A percentile compares a stretch with the other conserved stretches of the same genome.
Evolutionary conservation across 2,329 filamentous ascomycete genomes (phyloP).

Genomic region (Xylaria sp.): DNA sequence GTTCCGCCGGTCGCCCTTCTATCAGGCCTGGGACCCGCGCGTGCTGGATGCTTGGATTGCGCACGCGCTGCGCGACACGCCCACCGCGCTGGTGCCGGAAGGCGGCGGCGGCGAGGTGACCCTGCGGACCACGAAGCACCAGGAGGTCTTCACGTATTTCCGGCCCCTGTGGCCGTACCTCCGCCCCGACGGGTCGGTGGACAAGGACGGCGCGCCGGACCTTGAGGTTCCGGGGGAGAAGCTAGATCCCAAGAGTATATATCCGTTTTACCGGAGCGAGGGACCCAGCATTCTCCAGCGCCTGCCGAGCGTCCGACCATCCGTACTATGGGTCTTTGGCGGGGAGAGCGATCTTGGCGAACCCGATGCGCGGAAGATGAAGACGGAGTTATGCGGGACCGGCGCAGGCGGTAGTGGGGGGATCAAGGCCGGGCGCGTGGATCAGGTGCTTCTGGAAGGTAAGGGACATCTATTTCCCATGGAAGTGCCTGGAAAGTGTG

Average conservation of each 20-base stretch:
- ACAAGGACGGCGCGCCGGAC: slow-evolving; percentile 49
- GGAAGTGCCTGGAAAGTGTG: slow-evolving; percentile 72
- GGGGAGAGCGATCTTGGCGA: slow-evolving; percentile 58
- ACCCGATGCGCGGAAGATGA: slow-evolving; percentile 54
- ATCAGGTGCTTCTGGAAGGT: slow-evolving; percentile 63
- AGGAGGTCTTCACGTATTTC: slow-evolving; percentile 81
- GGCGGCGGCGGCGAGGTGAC: slow-evolving; percentile 58
- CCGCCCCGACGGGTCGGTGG: slow-evolving; percentile 44
- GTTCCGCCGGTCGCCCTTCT: slow-evolving; percentile 74
- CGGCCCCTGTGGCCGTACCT: slow-evolving; percentile 59
- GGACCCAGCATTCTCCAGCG: slow-evolving; percentile 56
- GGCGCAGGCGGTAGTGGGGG: slow-evolving; percentile 71
- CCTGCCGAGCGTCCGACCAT: slow-evolving; percentile 64
- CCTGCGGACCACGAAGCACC: slow-evolving; percentile 80
- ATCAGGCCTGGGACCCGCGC: slow-evolving; percentile 78
- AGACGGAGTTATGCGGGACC: slow-evolving; percentile 65
- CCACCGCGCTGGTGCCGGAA: slow-evolving; percentile 62
- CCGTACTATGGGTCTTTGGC: slow-evolving; percentile 72
- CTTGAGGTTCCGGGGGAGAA: slow-evolving; percentile 43
- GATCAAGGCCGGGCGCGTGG: slow-evolving; percentile 65
- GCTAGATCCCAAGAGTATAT: slow-evolving; percentile 39
- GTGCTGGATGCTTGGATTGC: slow-evolving; percentile 75
- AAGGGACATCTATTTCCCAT: slow-evolving; percentile 83
- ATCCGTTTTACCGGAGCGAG: slow-evolving; percentile 71
- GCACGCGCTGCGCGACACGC: slow-evolving; percentile 74